Evolutionary conservation across 805 yeast genomes (phyloP).

Genomic region (Yamadazyma sp.): DNA sequence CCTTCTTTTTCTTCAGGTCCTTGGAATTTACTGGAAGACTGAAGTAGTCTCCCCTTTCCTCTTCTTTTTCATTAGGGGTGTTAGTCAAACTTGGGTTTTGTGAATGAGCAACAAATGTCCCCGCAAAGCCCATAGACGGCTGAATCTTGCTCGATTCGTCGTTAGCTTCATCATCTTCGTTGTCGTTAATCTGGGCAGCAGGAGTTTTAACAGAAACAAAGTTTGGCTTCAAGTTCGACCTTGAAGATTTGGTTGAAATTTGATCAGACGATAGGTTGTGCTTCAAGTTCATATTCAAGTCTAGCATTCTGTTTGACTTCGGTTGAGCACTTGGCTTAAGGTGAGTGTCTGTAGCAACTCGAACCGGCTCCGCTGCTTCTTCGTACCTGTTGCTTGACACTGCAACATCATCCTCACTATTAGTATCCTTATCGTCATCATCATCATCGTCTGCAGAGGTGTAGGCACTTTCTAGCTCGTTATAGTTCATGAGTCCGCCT

Average conservation of each 20-base stretch:
- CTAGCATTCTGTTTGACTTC: not conserved
- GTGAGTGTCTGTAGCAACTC: not conserved
- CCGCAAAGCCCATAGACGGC: slow-evolving; percentile 62
- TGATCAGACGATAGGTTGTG: slow-evolving; percentile 23
- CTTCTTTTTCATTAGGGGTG: slow-evolving; percentile 16
- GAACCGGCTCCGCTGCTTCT: not conserved
- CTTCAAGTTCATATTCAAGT: slow-evolving; percentile 6
- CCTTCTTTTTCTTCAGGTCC: slow-evolving; percentile 14
- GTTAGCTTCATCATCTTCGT: slow-evolving; percentile 54
- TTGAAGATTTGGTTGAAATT: slow-evolving; percentile 32
- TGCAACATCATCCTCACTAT: not conserved
- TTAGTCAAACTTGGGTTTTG: not conserved
- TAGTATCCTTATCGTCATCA: slow-evolving; percentile 1
- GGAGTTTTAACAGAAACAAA: slow-evolving; percentile 75
- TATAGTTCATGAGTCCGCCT: slow-evolving; percentile 30
- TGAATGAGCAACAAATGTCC: slow-evolving; percentile 32
- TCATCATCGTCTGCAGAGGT: slow-evolving; percentile 18
- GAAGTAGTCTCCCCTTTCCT: slow-evolving; percentile 17
- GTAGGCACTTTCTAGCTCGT: slow-evolving; percentile 19
- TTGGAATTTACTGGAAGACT: slow-evolving; percentile 10
- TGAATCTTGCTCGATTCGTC: slow-evolving; percentile 43
- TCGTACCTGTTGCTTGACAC: not conserved
- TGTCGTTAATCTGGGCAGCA: slow-evolving; percentile 62
- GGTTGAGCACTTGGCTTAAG: slow-evolving; percentile 3
- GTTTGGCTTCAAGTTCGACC: slow-evolving; percentile 51